Conservation (phyloP, 108 stramenopile genomes). For the Aureococcus anophagefferens region DNA sequence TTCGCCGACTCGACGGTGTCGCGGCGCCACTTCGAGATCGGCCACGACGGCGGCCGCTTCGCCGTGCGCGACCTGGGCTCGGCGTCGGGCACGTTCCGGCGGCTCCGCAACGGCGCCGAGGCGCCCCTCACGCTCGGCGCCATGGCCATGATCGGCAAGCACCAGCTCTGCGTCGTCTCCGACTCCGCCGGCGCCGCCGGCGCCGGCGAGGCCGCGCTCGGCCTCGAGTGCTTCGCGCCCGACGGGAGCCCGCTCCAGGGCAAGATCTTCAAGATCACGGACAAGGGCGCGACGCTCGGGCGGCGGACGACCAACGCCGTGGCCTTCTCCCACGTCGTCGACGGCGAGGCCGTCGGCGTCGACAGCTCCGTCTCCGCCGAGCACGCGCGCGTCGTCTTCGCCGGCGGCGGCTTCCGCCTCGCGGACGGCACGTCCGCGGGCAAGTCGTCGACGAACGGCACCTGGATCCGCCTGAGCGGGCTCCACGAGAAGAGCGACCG, state of each 20-base stretch:
- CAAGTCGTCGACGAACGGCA: conserved; percentile 39
- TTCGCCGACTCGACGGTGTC: conserved; percentile 41
- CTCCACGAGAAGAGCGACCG: conserved; percentile 26
- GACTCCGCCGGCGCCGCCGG: neutral
- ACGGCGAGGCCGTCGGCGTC: conserved; percentile 25
- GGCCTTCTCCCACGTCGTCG: conserved; percentile 19
- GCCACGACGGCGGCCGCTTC: conserved; percentile 14
- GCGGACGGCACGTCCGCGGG: conserved; percentile 20
- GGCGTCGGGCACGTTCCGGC: conserved; percentile 40
- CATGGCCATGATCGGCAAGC: conserved; percentile 46
- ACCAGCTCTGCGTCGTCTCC: conserved; percentile 24
- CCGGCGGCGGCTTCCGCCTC: conserved; percentile 20
- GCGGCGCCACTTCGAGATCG: conserved; percentile 39
- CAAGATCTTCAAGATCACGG: conserved; percentile 22
- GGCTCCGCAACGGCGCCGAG: conserved; percentile 16
- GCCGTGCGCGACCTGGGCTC: conserved; percentile 28
- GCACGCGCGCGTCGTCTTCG: conserved; percentile 38
- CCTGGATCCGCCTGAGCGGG: conserved; percentile 37
- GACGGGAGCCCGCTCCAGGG: conserved; percentile 48
- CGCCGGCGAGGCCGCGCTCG: neutral
- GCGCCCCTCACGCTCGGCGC: conserved; percentile 22
- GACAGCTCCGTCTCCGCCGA: conserved; percentile 40
- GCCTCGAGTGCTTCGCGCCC: conserved; percentile 44
- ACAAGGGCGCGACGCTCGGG: conserved; percentile 30
- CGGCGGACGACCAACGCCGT: conserved; percentile 38